Base-by-base conservation (phyloP, 2,329 filamentous ascomycete genomes). In the Nothophoma quercina region DNA sequence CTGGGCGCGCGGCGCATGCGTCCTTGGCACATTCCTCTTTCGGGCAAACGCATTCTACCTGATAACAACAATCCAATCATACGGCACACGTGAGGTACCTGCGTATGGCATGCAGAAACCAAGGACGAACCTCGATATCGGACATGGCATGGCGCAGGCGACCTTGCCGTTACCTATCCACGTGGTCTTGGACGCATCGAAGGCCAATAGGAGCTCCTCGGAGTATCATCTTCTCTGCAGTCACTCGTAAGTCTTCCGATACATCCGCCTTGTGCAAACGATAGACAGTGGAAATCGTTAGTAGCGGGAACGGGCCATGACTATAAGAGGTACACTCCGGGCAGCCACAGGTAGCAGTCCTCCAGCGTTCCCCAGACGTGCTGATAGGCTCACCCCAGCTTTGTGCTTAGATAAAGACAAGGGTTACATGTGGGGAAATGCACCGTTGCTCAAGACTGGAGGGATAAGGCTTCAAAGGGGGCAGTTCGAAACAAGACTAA, bases 21-120 rank as follows among this genome's bases (percentile, higher is more conserved):
- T n/a, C 50, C 48, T 53, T 38, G 12, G 30, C 50, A 69, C 64
- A 64, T 70, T 55, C 66, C 65, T 67, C 25, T 59, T 52, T 58
- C 19, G 6, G 51, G 56, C 19, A 48, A 56, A 50, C 43, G 44
- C 28, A 29, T 38, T 32, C 35, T 35, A 21, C 53, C 54, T 60
- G 66, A 69, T 69, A 69, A 60, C 59, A 57, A 51, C 25, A 46
- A 50, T 18, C 67, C 65, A 69, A 63, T 69, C 56, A 65, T 41
- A 38, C 28, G 12, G n/a, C 46, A 60, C 67, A 70, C 66, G 67
- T 70, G 67, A 55, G 40, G 36, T 38, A 13, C 39, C 26, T 30
- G 53, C 48, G 44, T 44, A 28, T 25, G 52, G 40, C 35, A 39
- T 51, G 48, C 51, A 57, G 48, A 46, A 29, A 28, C 21, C 29